phyloP scores from a whole-genome alignment of 305 asterid species.

The Fraxinus dipetala region DNA sequence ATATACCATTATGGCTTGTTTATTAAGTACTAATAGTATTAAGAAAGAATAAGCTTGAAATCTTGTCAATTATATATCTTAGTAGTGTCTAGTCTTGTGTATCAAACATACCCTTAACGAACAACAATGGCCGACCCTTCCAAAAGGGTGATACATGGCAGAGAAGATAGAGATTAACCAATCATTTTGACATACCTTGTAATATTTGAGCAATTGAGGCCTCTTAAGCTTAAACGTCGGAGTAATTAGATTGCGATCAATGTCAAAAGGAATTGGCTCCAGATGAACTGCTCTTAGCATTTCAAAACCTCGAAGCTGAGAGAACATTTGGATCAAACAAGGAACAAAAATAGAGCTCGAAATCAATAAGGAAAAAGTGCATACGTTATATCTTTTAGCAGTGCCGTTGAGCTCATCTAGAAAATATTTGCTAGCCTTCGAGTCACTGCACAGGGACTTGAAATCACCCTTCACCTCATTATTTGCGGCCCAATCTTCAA shows the following conservation, averaged over 20 bases:
- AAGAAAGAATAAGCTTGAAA: not conserved
- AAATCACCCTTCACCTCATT: constrained; percentile 61
- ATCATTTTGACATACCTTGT: constrained; percentile 50
- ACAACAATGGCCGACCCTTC: not conserved
- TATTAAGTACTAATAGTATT: not conserved
- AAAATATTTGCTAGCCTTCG: constrained; percentile 56
- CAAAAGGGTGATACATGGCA: not conserved
- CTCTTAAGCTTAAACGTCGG: constrained; percentile 91
- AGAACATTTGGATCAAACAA: not conserved
- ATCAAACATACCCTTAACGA: not conserved
- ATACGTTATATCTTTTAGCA: constrained; percentile 61
- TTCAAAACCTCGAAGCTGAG: constrained; percentile 86
- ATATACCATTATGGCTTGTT: not conserved
- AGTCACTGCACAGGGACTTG: constrained; percentile 49
- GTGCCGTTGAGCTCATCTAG: constrained; percentile 70
- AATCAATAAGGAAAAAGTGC: constrained; percentile 1
- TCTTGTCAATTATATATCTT: not conserved
- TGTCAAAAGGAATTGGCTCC: constrained; percentile 74
- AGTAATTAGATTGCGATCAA: constrained; percentile 71
- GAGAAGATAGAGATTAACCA: not conserved
- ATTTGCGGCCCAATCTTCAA: constrained; percentile 73
- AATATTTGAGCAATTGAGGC: constrained; percentile 69
- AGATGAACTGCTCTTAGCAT: constrained; percentile 66
- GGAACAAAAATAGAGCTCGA: not conserved
- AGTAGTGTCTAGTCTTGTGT: not conserved